Evolutionary conservation across 495 filamentous ascomycete genomes (phyloP).

Genomic region (Xylaria flabelliformis): DNA sequence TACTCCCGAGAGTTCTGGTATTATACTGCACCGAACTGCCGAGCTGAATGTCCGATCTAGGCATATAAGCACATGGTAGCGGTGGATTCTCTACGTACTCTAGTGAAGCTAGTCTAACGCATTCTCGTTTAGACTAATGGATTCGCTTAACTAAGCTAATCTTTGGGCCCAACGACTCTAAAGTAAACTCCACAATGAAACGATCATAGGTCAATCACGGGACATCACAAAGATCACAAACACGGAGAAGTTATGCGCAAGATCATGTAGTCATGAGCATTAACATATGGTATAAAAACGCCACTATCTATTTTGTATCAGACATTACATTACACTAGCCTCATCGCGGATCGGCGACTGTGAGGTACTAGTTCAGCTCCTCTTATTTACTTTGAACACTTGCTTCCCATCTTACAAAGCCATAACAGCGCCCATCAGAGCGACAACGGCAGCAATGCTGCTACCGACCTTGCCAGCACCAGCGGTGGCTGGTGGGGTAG

Average conservation of each 20-base stretch:
- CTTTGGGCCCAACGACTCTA: background rate
- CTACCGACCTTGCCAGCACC: slow-evolving; percentile 39
- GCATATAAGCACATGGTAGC: slow-evolving; percentile 11
- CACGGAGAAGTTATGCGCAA: slow-evolving; percentile 20
- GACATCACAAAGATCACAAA: background rate
- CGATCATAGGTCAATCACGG: no score
- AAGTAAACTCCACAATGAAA: background rate
- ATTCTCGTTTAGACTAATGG: background rate
- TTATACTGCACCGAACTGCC: slow-evolving; percentile 13
- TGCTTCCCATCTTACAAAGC: slow-evolving; percentile 25
- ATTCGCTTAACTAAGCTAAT: background rate
- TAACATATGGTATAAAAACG: slow-evolving; percentile 18
- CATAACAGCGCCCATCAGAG: slow-evolving; percentile 34
- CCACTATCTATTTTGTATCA: slow-evolving; percentile 16
- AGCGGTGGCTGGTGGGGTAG: slow-evolving; percentile 34
- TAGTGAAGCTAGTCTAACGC: slow-evolving; percentile 6
- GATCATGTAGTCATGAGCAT: slow-evolving; percentile 25
- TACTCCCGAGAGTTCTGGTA: slow-evolving; percentile 3
- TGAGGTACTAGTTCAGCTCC: background rate
- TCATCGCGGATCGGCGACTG: background rate
- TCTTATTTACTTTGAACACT: background rate
- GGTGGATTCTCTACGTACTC: background rate
- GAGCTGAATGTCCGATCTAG: slow-evolving; percentile 5
- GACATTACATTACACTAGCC: slow-evolving; percentile 19
- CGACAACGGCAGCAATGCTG: slow-evolving; percentile 36